phyloP scores from a whole-genome alignment of 2,329 filamentous ascomycete genomes.

The Fusarium sp. region DNA sequence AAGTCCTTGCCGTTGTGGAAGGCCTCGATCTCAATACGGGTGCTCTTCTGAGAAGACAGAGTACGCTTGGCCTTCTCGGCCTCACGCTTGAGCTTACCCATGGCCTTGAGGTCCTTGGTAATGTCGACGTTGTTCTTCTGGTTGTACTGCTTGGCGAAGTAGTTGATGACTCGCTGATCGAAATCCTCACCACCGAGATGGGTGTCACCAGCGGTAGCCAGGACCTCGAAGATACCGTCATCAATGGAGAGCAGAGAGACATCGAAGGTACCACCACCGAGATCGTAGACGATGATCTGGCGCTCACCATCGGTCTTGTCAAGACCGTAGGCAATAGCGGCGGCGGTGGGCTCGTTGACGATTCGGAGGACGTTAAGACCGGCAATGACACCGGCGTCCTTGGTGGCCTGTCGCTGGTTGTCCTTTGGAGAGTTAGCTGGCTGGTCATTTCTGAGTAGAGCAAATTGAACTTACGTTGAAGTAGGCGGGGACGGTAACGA shows the following conservation, averaged over 20 bases:
- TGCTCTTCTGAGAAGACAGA: slow-evolving; percentile 92
- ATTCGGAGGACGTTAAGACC: slow-evolving; percentile 96
- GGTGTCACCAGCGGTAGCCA: slow-evolving; percentile 95
- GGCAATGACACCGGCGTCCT: slow-evolving; percentile 92
- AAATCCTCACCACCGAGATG: slow-evolving; percentile 99
- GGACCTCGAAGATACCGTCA: slow-evolving; percentile 92
- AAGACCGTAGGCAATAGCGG: slow-evolving; percentile 93
- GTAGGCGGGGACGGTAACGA: slow-evolving; percentile 96
- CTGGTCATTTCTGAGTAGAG: neutral
- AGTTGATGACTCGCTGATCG: slow-evolving; percentile 95
- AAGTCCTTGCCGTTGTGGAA: slow-evolving; percentile 98
- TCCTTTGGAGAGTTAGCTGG: slow-evolving; percentile 62
- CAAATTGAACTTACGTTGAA: slow-evolving; percentile 74
- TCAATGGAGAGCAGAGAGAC: slow-evolving; percentile 93
- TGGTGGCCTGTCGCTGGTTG: slow-evolving; percentile 96
- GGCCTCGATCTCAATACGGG: slow-evolving; percentile 95
- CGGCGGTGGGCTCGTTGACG: slow-evolving; percentile 96
- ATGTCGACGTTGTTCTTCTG: slow-evolving; percentile 96
- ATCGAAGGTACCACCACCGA: slow-evolving; percentile 95
- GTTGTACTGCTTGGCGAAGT: slow-evolving; percentile 98
- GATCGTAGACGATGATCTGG: slow-evolving; percentile 93
- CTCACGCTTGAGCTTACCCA: slow-evolving; percentile 99
- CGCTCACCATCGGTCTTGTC: slow-evolving; percentile 87
- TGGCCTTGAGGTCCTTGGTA: slow-evolving; percentile 94
- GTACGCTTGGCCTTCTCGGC: slow-evolving; percentile 99